Base-by-base conservation (phyloP, 2,329 filamentous ascomycete genomes). In the Clonostachys sp. region DNA sequence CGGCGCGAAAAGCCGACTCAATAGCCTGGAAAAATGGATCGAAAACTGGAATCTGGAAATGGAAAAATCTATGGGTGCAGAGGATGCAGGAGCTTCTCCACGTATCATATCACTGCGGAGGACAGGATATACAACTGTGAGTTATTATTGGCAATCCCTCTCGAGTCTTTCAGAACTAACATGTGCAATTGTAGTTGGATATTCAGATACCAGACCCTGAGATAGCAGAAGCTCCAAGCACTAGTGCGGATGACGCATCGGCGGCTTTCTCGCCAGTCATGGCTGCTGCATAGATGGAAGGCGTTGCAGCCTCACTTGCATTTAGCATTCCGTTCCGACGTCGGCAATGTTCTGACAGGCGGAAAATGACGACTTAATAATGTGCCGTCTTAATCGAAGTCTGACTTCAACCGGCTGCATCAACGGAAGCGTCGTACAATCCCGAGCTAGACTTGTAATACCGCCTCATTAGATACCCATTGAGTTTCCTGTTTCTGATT, bases 41-140 rank as follows among this genome's bases (percentile, higher is more conserved):
- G 87, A 95, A 53, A 77, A 83, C 50, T 96, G 92, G 91, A 99
- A 99, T 63, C 62, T 64, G 9, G 81, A 89, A 51, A 81, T 84
- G 75, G 78, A 79, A 34, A 42, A 77, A 61, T 70, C 72, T 5
- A 57, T 70, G 46, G 70, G 72, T 18, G 70, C 71, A 5, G 78
- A 80, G 17, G 78, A 80, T 33, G 67, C 70, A 33, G 65, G 66
- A 20, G 65, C 72, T 42, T 69, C 77, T 24, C 89, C 92, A 18
- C 86, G 79, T 63, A 82, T 96, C 46, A 83, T 96, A 54, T 80
- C 87, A 38, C 68, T 96, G 55, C 80, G 91, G 57, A 79, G 84
- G 58, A 95, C 91, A 38, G 92, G 89, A 2, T 96, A 96, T 65
- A 85, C 96, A 83, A 91, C 78, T 55, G 85, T 88, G 68, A 69